Evolutionary conservation across 345 rosid genomes (phyloP), one percentile per base, ranked within the genome.

Genomic region (Physaria fendleri): DNA sequence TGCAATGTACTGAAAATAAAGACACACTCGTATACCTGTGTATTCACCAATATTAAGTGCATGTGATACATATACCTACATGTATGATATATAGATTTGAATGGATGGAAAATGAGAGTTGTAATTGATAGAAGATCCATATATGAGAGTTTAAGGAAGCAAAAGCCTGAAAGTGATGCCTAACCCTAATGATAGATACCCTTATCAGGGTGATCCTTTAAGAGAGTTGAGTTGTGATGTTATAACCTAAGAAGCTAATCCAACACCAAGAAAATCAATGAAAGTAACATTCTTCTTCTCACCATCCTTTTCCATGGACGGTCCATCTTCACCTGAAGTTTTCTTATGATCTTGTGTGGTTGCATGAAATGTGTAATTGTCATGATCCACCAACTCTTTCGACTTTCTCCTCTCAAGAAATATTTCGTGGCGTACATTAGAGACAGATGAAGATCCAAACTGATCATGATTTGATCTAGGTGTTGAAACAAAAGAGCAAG

Each of bases 221-320:
- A 28, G 38, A 47, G 13, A 29, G 2, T 15, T 46, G 20, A 46
- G 46, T 32, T 62, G 56, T 69, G 69, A 62, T 47, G 28, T 59
- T 22, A 33, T 34, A 55, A 62, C 46, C 60, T 67, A 73, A 43
- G 79, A 72, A 18, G 63, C 54, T 56, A 64, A 42, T 63, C 82
- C 85, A 49, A 81, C 86, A 51, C 83, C 81, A 64, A 81, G 86
- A 78, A 81, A 81, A 62, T 81, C 86, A 50, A 81, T 78, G 60
- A 76, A 74, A 30, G 75, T 45, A 74, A 69, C 78, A 62, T 68
- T 66, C n/a, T 40, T 55, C 46, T 55, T 47, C 47, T 8, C 64
- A 54, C 58, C 69, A 41, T 61, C 62, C 65, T 54, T 59, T 62
- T 12, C 61, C 29, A 9, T 47, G 32, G 60, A 52, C 16, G 68